phyloP scores from a whole-genome alignment of 2,329 filamentous ascomycete species.

The Elsinoe perseae region DNA sequence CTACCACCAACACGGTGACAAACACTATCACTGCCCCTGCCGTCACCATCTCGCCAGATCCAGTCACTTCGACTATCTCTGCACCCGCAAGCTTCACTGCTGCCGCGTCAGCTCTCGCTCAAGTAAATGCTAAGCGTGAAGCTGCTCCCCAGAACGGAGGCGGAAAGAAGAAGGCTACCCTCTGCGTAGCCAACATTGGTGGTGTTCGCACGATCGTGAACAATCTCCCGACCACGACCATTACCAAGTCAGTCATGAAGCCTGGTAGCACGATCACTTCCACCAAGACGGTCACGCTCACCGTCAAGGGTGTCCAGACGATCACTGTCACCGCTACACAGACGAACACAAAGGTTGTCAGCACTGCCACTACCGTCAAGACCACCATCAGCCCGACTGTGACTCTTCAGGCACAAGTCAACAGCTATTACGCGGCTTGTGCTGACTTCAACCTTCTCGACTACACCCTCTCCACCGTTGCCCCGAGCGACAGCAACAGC shows the following conservation, averaged over 20 bases:
- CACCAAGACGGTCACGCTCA: neutral
- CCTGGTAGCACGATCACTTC: neutral
- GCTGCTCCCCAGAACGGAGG: neutral
- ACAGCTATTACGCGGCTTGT: constrained; percentile 5
- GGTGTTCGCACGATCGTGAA: neutral
- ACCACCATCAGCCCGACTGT: constrained; percentile 10
- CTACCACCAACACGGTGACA: neutral
- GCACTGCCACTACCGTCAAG: neutral
- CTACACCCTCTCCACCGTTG: constrained; percentile 2
- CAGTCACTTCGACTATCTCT: constrained; percentile 1
- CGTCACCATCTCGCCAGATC: constrained; percentile 5
- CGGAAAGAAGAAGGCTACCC: constrained; percentile 3
- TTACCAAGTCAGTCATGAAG: constrained; percentile 2
- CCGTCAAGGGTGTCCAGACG: neutral
- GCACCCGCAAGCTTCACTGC: constrained; percentile 6
- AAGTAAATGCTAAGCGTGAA: neutral
- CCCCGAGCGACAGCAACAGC: neutral
- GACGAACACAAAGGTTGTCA: neutral
- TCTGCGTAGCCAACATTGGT: neutral
- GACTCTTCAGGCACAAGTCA: neutral
- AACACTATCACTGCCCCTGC: neutral
- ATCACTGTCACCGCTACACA: neutral
- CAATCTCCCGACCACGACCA: neutral
- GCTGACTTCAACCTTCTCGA: constrained; percentile 7
- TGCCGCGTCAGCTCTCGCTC: neutral